Evolutionary conservation across 345 rosid species (phyloP).

Genomic region (Boechera divaricarpa): DNA sequence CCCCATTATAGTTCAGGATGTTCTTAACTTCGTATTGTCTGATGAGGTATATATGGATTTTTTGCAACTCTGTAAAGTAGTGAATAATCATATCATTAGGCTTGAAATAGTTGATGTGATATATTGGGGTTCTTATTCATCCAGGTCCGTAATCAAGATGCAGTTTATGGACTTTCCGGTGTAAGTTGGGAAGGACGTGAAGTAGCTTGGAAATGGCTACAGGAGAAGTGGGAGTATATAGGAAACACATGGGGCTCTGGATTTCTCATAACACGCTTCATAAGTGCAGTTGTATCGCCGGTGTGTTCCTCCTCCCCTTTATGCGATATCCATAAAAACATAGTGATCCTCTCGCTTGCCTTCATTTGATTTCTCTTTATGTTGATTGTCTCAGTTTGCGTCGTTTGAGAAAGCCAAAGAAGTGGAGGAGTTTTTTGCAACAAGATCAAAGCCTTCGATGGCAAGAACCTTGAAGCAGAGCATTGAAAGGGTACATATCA

Average conservation of each 20-base stretch:
- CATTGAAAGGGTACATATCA: conserved; percentile 72
- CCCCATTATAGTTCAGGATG: conserved; percentile 63
- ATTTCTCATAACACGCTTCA: conserved; percentile 69
- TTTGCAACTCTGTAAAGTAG: background rate
- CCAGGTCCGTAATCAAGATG: conserved; percentile 94
- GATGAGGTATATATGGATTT: conserved; percentile 64
- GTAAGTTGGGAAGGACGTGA: conserved; percentile 83
- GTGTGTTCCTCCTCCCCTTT: conserved; percentile 46
- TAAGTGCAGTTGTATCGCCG: conserved; percentile 78
- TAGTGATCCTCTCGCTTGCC: background rate
- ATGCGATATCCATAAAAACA: background rate
- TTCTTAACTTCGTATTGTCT: conserved; percentile 73
- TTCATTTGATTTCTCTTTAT: background rate
- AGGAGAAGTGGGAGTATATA: conserved; percentile 84
- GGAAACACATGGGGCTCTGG: conserved; percentile 74
- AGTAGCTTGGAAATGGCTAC: conserved; percentile 91
- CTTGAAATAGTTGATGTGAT: conserved; percentile 12
- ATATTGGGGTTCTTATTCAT: conserved; percentile 12
- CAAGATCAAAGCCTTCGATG: conserved; percentile 60
- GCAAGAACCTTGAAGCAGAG: conserved; percentile 96
- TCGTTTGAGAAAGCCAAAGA: conserved; percentile 81
- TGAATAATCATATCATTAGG: background rate
- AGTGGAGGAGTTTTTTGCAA: conserved; percentile 82
- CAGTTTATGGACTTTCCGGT: conserved; percentile 71
- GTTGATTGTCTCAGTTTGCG: conserved; percentile 62